These are phyloP conservation scores for Phytophthora pini DNA, from an alignment of 352 stramenopile species.

Conservation along the genomic window DNA sequence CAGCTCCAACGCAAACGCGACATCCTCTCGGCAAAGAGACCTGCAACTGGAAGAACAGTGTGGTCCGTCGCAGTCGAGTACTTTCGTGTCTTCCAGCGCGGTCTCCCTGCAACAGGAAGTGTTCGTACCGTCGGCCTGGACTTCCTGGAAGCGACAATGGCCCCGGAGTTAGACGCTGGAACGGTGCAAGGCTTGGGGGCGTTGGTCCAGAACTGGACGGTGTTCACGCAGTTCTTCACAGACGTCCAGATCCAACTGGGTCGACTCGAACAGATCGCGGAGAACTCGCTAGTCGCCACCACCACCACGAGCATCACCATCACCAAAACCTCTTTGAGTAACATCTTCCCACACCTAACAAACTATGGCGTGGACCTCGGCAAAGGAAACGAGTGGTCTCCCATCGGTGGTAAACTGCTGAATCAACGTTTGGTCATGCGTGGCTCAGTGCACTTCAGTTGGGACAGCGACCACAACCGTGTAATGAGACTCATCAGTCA, in stretches of 20 bases:
- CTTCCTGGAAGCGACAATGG: slow-evolving; percentile 4
- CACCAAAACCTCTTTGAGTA: not conserved
- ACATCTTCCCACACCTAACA: not conserved
- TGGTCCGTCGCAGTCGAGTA: slow-evolving; percentile 2
- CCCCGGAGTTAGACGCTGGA: not conserved
- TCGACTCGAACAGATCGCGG: slow-evolving; percentile 7
- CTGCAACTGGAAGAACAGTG: not conserved
- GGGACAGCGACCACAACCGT: not conserved
- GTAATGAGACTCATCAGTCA: not conserved
- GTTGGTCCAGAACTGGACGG: not conserved
- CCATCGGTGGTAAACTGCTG: not conserved
- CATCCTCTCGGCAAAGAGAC: not conserved
- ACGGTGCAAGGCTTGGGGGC: slow-evolving; percentile 1
- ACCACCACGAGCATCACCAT: not conserved
- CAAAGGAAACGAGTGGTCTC: not conserved
- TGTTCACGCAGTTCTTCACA: slow-evolving; percentile 5
- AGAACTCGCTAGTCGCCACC: not conserved
- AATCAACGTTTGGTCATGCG: not conserved
- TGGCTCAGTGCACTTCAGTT: not conserved
- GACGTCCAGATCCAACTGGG: not conserved
- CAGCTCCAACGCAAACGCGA: not conserved
- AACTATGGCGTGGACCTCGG: not conserved
- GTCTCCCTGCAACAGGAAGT: not conserved
- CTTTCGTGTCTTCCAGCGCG: no score
- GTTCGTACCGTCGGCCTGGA: not conserved